These are phyloP conservation scores for Amaranthus cruentus DNA, from an alignment of 148 eudicot species.

Conservation along the genomic window DNA sequence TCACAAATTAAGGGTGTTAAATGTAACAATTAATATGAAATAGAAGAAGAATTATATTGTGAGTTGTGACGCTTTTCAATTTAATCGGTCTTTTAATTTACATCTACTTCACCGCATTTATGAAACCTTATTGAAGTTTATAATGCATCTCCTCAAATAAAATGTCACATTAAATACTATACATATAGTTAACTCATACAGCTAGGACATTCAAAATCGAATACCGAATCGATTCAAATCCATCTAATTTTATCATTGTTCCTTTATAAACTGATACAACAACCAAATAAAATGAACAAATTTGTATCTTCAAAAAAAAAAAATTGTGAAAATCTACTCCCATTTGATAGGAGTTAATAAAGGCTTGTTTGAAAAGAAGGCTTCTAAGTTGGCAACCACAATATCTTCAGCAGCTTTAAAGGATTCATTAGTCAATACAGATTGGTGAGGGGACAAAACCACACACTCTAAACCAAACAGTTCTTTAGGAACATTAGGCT, in stretches of 20 bases:
- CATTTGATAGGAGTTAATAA: constrained; percentile 35
- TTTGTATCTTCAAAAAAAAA: neutral
- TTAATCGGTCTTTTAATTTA: too few species aligned
- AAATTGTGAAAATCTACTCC: constrained; percentile 9
- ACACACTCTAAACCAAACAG: constrained; percentile 61
- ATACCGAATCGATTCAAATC: too few species aligned
- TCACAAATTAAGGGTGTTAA: too few species aligned
- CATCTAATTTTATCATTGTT: neutral
- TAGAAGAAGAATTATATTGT: too few species aligned
- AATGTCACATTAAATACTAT: too few species aligned
- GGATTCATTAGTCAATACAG: constrained; percentile 56
- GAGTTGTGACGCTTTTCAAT: too few species aligned
- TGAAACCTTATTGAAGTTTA: too few species aligned
- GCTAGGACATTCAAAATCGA: too few species aligned
- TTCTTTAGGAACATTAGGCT: constrained; percentile 69
- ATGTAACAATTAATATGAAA: too few species aligned
- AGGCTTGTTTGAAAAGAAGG: constrained; percentile 69
- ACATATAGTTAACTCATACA: too few species aligned
- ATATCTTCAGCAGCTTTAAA: constrained; percentile 37
- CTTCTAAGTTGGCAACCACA: constrained; percentile 45
- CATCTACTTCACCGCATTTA: too few species aligned
- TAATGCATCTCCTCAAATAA: too few species aligned
- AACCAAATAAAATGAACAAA: neutral
- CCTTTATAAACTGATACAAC: neutral
- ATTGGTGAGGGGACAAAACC: constrained; percentile 73